Conservation (phyloP, 2,329 filamentous ascomycete genomes). For the Verticillium isaacii region DNA sequence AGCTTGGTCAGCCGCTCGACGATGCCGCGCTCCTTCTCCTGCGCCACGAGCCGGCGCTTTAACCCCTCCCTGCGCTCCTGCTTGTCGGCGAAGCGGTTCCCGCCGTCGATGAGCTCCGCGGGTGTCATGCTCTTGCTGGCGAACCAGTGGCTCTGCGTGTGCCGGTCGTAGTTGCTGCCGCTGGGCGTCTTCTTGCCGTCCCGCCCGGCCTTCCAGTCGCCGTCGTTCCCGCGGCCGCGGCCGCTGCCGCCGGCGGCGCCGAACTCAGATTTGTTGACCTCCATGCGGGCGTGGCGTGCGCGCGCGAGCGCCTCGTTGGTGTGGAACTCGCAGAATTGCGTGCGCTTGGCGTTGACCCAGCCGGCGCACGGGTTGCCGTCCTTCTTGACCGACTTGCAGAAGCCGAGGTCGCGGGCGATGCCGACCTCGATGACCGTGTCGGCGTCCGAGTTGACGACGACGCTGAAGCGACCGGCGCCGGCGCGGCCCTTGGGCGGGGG, state of each 20-base stretch:
- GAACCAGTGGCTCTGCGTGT: conserved; percentile 54
- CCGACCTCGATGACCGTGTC: conserved; percentile 92
- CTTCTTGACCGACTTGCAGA: conserved; percentile 79
- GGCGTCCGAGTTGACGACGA: conserved; percentile 79
- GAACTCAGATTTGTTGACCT: conserved; percentile 54
- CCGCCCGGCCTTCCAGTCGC: conserved; percentile 16
- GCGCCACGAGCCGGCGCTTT: conserved; percentile 57
- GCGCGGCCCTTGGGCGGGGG: conserved; percentile 71
- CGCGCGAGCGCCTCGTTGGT: conserved; percentile 77
- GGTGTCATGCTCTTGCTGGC: conserved; percentile 47
- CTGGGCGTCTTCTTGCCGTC: conserved; percentile 25
- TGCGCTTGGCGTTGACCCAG: conserved; percentile 87
- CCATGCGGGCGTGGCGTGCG: conserved; percentile 60
- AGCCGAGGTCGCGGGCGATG: conserved; percentile 76
- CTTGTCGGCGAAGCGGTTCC: conserved; percentile 53
- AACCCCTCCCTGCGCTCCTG: conserved; percentile 62
- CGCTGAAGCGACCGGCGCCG: conserved; percentile 78
- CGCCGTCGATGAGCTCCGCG: conserved; percentile 61
- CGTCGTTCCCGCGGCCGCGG: conserved; percentile 11
- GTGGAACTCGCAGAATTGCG: conserved; percentile 90
- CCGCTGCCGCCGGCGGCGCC: conserved; percentile 44
- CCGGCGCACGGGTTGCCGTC: conserved; percentile 75
- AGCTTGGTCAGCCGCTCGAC: conserved; percentile 61
- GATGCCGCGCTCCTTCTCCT: conserved; percentile 69
- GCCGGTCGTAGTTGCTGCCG: conserved; percentile 49